Conservation (phyloP, 495 filamentous ascomycete species). For the Penicillium bovifimosum region DNA sequence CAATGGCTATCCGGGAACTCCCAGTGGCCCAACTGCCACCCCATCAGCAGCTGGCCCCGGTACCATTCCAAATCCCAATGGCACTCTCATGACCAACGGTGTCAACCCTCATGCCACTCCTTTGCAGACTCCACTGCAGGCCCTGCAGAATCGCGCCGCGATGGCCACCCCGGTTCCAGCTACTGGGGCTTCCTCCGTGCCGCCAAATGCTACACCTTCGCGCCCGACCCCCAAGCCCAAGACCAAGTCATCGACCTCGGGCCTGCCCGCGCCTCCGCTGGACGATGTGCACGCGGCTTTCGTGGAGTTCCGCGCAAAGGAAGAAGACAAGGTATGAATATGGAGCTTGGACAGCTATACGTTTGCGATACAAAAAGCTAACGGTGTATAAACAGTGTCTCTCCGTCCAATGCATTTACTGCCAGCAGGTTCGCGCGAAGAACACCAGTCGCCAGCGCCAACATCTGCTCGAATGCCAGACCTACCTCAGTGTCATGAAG, state of each 20-base stretch:
- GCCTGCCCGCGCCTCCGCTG: conserved; percentile 41
- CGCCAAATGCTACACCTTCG: conserved; percentile 26
- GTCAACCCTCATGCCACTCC: conserved; percentile 43
- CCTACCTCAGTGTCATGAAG: conserved; percentile 53
- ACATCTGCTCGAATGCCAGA: conserved; percentile 50
- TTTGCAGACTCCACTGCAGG: conserved; percentile 41
- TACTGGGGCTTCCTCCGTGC: conserved; percentile 25
- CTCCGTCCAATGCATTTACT: conserved; percentile 55
- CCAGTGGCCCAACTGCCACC: conserved; percentile 35
- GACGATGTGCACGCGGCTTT: conserved; percentile 53
- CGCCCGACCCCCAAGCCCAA: conserved; percentile 43
- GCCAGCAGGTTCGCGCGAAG: conserved; percentile 52
- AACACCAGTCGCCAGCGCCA: conserved; percentile 53
- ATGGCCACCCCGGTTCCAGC: conserved; percentile 36
- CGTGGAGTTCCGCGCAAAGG: conserved; percentile 53
- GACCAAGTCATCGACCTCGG: conserved; percentile 33
- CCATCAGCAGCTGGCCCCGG: conserved; percentile 30
- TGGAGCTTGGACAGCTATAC: conserved; percentile 1
- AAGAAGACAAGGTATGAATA: conserved; percentile 48
- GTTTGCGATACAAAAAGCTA: background rate
- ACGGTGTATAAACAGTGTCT: conserved; percentile 37
- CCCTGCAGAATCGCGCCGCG: conserved; percentile 33
- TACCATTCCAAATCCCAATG: conserved; percentile 37
- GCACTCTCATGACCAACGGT: conserved; percentile 41
- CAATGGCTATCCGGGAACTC: conserved; percentile 46